Evolutionary conservation across 306 rosid species (phyloP), one percentile per base, ranked within the genome.

Genomic region (Fragaria vesca): DNA sequence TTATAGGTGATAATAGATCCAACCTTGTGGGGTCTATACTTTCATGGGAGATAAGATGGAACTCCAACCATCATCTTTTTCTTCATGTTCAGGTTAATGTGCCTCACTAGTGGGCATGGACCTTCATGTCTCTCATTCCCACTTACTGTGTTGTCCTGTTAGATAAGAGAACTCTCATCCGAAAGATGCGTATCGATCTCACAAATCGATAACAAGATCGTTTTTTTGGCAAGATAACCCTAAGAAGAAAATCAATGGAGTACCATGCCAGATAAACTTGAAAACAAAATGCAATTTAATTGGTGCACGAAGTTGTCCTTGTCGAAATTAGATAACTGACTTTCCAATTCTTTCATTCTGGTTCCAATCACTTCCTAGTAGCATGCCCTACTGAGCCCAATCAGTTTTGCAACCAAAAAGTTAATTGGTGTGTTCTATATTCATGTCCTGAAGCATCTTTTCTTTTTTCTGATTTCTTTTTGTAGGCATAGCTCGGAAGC

Each of bases 401-500:
- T 48, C 4, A 65, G 6, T 34, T 13, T 1, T 45, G 36, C 0
- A 58, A 42, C 42, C 24, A 57, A 55, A 5, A 38, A 38, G 67
- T 40, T 18, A 32, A 50, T 72, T 42, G 11, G 48, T 55, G 20
- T 73, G 76, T 54, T 38, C 12, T n/a, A 54, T 73, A 8, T 10
- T 71, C 30, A 5, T 71, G 46, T 30, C 12, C 17, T 73, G n/a
- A 54, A 38, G 65, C 8, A 52, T 45, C 38, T 77, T 46, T 48
- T 47, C 1, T 5, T 40, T 43, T 17, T 21, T 10, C 48, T 8
- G 16, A 9, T 36, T 21, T 34, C 42, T 55, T 77, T 80, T 72
- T 74, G 28, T 48, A 91, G 98, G 89, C 80, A 43, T 74, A 83
- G 76, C 40, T 80, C 80, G 74, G 93, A 86, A 72, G 66, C 80